These are phyloP conservation scores for Dacryopinax spathularia DNA, from an alignment of 768 basidiomycete genomes.

Conservation along the genomic window DNA sequence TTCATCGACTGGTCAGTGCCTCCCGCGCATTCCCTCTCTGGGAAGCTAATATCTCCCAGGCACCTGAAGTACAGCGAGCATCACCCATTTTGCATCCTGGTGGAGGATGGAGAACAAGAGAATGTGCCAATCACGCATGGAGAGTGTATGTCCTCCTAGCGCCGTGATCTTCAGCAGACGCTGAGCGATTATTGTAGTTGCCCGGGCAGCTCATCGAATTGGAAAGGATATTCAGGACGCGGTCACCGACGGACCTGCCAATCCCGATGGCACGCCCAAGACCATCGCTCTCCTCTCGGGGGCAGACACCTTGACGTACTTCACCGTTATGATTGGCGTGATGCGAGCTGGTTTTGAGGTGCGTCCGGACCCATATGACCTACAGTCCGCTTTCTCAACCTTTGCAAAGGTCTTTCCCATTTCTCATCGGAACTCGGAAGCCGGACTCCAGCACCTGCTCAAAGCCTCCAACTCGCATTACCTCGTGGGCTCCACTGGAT, in stretches of 20 bases:
- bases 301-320: neutral
- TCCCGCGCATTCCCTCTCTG: neutral
- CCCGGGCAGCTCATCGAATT: neutral
- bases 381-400: neutral
- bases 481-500: neutral
- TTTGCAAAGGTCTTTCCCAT: neutral
- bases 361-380: neutral
- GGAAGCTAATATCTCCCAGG: neutral
- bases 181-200: neutral
- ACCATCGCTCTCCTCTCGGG: neutral
- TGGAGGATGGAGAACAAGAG: neutral
- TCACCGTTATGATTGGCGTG: neutral
- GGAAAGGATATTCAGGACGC: neutral
- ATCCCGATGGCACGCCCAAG: neutral
- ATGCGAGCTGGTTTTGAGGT: slow-evolving; percentile 3
- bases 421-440: neutral
- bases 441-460: neutral
- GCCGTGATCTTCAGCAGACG: neutral
- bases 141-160: neutral
- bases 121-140: neutral
- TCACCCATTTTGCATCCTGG: neutral
- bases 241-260: neutral
- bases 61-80: neutral
- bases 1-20: neutral
- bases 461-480: neutral